phyloP scores from a whole-genome alignment of 805 yeast genomes.

The Candida insectalens region DNA sequence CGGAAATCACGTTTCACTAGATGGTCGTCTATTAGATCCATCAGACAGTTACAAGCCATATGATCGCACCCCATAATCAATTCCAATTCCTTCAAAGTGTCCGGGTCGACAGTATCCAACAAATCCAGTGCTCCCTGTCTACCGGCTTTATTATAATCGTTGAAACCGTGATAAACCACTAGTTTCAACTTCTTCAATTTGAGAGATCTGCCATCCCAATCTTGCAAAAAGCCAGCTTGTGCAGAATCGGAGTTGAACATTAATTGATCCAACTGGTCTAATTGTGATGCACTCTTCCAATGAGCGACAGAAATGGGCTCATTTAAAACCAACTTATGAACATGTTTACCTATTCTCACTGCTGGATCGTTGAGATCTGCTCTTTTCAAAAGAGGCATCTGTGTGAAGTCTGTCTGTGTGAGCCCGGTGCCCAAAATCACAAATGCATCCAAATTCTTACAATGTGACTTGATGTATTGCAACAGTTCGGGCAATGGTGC shows the following conservation, averaged over 20 bases:
- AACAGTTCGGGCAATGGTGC: constrained; percentile 3
- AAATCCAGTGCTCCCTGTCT: constrained; percentile 22
- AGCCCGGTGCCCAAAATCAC: constrained; percentile 1
- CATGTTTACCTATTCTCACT: not conserved
- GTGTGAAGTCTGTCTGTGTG: constrained; percentile 1
- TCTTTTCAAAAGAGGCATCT: constrained; percentile 3
- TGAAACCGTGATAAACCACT: constrained; percentile 36
- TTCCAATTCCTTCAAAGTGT: constrained; percentile 32
- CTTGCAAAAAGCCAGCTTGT: constrained; percentile 25
- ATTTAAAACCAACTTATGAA: constrained; percentile 1
- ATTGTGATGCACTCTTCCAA: not conserved
- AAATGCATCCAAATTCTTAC: constrained; percentile 7
- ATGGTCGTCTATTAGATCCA: constrained; percentile 25
- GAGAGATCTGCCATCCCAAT: constrained; percentile 7
- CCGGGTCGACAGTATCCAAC: constrained; percentile 22
- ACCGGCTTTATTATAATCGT: constrained; percentile 27
- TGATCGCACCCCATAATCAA: constrained; percentile 46
- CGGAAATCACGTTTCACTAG: constrained; percentile 15
- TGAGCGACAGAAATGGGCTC: not conserved
- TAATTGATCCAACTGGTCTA: constrained; percentile 13
- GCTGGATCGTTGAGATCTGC: constrained; percentile 6
- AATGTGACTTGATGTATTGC: constrained; percentile 4
- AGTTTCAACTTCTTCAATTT: constrained; percentile 27
- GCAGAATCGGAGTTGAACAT: constrained; percentile 19
- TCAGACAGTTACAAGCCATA: constrained; percentile 34